These are phyloP conservation scores for Citrullus amarus DNA, from an alignment of 306 rosid species.

Conservation along the genomic window DNA sequence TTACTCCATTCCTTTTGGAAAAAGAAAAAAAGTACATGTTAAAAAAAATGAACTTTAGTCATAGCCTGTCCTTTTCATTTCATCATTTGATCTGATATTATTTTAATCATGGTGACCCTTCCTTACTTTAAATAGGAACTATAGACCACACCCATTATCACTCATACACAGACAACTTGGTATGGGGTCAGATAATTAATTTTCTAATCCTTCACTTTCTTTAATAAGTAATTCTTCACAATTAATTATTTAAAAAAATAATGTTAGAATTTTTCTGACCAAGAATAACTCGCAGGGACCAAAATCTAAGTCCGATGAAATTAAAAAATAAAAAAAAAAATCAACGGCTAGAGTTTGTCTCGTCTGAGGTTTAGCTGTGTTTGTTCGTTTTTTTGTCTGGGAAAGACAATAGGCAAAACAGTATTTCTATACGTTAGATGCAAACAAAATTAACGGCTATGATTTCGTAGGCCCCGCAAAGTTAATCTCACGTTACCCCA, in stretches of 20 bases:
- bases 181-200: neutral
- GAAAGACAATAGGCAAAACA: neutral
- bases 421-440: conserved; percentile 1
- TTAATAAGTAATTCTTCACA: neutral
- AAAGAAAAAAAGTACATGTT: neutral
- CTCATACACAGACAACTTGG: neutral
- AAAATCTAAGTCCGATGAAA: neutral
- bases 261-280: neutral
- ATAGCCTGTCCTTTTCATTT: neutral
- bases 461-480: neutral
- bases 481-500: neutral
- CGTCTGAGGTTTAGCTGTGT: conserved; percentile 3
- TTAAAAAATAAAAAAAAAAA: neutral
- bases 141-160: neutral
- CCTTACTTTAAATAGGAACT: neutral
- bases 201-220: neutral
- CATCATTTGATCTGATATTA: neutral
- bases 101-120: neutral
- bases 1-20: no score
- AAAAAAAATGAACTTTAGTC: no score
- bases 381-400: neutral
- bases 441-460: neutral
- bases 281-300: neutral
- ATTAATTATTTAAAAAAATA: neutral
- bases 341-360: conserved; percentile 50